phyloP scores from a whole-genome alignment of 2,329 filamentous ascomycete genomes.

The Thermochaetoides dissita region DNA sequence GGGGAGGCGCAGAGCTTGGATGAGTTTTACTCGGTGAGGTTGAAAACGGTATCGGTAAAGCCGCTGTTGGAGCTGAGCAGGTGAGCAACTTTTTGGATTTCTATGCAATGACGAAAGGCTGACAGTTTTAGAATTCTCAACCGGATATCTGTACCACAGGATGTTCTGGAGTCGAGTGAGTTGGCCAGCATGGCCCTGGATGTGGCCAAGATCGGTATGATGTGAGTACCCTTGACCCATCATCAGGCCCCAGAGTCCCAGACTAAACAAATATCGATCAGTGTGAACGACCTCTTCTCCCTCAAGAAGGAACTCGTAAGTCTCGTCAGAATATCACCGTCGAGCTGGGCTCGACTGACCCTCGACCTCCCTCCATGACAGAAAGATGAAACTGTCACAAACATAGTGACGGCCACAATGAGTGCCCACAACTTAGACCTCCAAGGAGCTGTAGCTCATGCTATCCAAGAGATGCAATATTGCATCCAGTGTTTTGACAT shows the following conservation, averaged over 20 bases:
- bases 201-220: constrained; percentile 7
- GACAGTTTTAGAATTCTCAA: constrained; percentile 5
- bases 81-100: neutral
- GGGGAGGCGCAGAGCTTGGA: constrained; percentile 5
- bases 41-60: constrained; percentile 8
- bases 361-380: neutral
- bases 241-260: neutral
- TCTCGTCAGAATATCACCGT: neutral
- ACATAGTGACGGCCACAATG: constrained; percentile 11
- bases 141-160: neutral
- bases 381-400: constrained; percentile 8
- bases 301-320: constrained; percentile 14
- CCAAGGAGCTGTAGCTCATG: neutral
- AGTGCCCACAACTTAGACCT: constrained; percentile 1
- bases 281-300: constrained; percentile 13
- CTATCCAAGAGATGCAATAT: constrained; percentile 2
- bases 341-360: too few relatives aligned
- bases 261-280: neutral
- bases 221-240: constrained; percentile 4
- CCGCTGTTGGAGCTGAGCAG: constrained; percentile 6
- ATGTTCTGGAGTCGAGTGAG: constrained; percentile 2
- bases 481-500: constrained; percentile 3
- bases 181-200: constrained; percentile 1
- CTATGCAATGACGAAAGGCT: neutral
- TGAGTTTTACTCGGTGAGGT: constrained; percentile 8